A percentile compares a stretch with the other conserved stretches of the same genome.
Evolutionary conservation across 306 rosid species (phyloP).

Genomic region (Vicia faba): DNA sequence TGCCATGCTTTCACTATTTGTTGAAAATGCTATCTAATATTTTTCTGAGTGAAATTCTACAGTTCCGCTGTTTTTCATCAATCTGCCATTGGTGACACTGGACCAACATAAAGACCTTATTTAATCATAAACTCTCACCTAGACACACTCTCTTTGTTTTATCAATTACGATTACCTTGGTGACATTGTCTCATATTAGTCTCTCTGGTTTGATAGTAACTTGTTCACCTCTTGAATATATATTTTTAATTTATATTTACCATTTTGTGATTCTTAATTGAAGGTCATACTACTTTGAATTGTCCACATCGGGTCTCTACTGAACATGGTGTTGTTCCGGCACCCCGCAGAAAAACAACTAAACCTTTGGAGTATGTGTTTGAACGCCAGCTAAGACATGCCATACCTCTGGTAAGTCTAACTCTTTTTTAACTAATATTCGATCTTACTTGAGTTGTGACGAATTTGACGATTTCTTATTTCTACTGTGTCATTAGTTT

Average conservation of each 20-base stretch:
- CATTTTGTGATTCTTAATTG: slow-evolving; percentile 40
- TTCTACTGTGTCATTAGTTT: not conserved
- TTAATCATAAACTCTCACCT: not conserved
- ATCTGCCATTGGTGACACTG: not conserved
- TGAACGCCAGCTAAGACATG: slow-evolving; percentile 77
- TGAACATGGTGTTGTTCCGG: slow-evolving; percentile 84
- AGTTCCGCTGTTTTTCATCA: not conserved
- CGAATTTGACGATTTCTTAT: not conserved
- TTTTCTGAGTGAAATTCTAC: not conserved
- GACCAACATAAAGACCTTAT: not conserved
- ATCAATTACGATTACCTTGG: not conserved
- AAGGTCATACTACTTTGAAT: slow-evolving; percentile 89
- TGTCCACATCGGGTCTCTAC: slow-evolving; percentile 88
- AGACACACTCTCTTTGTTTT: not conserved
- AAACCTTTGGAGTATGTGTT: slow-evolving; percentile 76
- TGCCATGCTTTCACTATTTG: not conserved
- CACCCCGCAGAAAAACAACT: slow-evolving; percentile 58
- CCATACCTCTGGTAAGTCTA: slow-evolving; percentile 55
- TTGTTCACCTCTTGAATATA: not conserved
- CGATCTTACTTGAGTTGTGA: not conserved
- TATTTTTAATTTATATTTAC: not conserved
- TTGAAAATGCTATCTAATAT: not conserved
- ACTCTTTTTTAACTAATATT: not conserved
- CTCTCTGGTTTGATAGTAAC: not conserved
- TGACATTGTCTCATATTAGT: not conserved